These are phyloP conservation scores for Candida quercuum DNA, from an alignment of 805 yeast genomes.

Conservation along the genomic window DNA sequence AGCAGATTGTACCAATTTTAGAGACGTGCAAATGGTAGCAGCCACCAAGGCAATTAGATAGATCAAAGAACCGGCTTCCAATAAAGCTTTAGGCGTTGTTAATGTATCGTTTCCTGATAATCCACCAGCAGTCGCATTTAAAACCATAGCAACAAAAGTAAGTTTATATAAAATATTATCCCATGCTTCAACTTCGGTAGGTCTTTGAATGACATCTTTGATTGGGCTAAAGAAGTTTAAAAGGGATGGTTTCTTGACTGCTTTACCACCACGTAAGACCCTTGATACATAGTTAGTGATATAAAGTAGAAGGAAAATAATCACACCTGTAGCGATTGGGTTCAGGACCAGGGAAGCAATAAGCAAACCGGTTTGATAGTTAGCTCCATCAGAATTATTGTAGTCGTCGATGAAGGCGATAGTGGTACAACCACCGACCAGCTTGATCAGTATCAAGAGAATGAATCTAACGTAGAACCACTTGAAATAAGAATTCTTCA, in stretches of 20 bases:
- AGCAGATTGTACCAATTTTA: neutral
- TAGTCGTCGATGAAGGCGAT: neutral
- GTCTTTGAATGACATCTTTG: no score
- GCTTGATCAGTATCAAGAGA: neutral
- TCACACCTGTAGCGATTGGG: constrained; percentile 1
- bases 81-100: neutral
- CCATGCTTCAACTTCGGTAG: neutral
- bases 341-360: constrained; percentile 3
- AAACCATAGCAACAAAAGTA: neutral
- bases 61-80: neutral
- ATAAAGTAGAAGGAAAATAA: neutral
- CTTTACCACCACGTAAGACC: neutral
- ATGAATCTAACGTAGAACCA: neutral
- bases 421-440: neutral
- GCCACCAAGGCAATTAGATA: neutral
- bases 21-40: neutral
- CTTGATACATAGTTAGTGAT: neutral
- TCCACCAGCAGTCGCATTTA: neutral
- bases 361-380: neutral
- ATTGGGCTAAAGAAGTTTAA: neutral
- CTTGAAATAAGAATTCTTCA: neutral
- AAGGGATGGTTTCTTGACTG: neutral
- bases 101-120: neutral
- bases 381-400: neutral
- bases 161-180: neutral